Evolutionary conservation across 129 eudicot genomes (phyloP).

Genomic region (Tagetes patula): DNA sequence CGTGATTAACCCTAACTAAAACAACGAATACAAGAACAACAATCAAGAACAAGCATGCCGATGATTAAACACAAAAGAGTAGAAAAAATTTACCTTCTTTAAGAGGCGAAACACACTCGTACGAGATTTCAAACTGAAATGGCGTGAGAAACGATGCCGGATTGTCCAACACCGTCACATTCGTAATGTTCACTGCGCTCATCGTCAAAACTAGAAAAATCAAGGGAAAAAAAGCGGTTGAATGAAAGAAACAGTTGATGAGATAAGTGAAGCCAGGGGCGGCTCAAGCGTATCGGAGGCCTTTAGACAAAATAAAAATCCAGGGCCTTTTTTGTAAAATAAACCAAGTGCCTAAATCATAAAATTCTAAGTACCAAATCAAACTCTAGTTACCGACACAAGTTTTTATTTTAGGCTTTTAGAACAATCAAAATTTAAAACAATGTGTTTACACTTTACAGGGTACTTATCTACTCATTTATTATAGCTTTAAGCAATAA

Average conservation of each 20-base stretch:
- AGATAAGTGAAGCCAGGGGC: not conserved
- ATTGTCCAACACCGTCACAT: constrained; percentile 77
- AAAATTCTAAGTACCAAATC: too few relatives aligned
- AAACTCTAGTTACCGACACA: too few relatives aligned
- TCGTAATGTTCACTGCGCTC: constrained; percentile 86
- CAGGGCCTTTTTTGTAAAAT: too few relatives aligned
- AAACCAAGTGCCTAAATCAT: too few relatives aligned
- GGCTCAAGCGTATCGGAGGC: too few relatives aligned
- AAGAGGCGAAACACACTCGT: constrained; percentile 83
- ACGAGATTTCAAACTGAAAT: constrained; percentile 82
- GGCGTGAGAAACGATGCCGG: constrained; percentile 79
- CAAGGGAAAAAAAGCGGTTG: not conserved
- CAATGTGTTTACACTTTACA: too few relatives aligned
- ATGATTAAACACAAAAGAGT: not conserved
- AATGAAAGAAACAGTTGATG: not conserved
- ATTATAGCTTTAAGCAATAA: too few relatives aligned
- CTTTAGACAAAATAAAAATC: too few relatives aligned
- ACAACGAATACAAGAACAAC: constrained; percentile 3
- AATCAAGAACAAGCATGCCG: not conserved
- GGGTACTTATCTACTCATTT: too few relatives aligned
- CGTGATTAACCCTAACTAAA: constrained; percentile 8
- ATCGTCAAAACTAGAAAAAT: constrained; percentile 24
- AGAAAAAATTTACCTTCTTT: constrained; percentile 63
- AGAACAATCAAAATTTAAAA: too few relatives aligned
- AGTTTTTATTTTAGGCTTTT: too few relatives aligned